phyloP scores from a whole-genome alignment of 495 filamentous ascomycete genomes.

The Penicillium riverlandense region DNA sequence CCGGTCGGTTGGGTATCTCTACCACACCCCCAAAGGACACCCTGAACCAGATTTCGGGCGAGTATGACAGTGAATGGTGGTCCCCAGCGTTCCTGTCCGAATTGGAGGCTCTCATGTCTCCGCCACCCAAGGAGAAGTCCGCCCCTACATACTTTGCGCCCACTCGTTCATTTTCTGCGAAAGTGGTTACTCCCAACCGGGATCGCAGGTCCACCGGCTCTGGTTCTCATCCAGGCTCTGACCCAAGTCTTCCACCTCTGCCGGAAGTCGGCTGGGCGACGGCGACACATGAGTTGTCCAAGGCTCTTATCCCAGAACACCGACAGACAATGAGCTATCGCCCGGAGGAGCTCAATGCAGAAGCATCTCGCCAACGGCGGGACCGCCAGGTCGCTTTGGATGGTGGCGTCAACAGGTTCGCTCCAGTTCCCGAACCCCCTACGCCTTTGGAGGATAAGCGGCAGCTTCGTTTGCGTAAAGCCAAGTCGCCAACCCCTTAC shows the following conservation, averaged over 20 bases:
- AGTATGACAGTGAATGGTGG: slow-evolving; percentile 75
- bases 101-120: slow-evolving; percentile 50
- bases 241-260: slow-evolving; percentile 53
- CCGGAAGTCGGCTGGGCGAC: slow-evolving; percentile 80
- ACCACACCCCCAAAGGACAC: slow-evolving; percentile 2
- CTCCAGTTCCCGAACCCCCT: slow-evolving; percentile 17
- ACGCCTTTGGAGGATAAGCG: slow-evolving; percentile 50
- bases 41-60: neutral
- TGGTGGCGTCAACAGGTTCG: slow-evolving; percentile 12
- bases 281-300: slow-evolving; percentile 72
- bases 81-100: slow-evolving; percentile 55
- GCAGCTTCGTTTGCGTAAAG: slow-evolving; percentile 67
- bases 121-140: slow-evolving; percentile 44
- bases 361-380: slow-evolving; percentile 51
- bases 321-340: slow-evolving; percentile 66
- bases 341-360: slow-evolving; percentile 66
- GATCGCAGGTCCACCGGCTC: slow-evolving; percentile 41
- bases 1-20: slow-evolving; percentile 12
- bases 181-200: slow-evolving; percentile 52
- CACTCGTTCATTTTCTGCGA: slow-evolving; percentile 74
- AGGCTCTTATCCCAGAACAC: slow-evolving; percentile 68
- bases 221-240: slow-evolving; percentile 17
- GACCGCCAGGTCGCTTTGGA: slow-evolving; percentile 51
- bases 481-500: slow-evolving; percentile 41
- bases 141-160: slow-evolving; percentile 63